Evolutionary conservation across 768 basidiomycete genomes (phyloP).

Genomic region (Macrolepiota albuminosa): DNA sequence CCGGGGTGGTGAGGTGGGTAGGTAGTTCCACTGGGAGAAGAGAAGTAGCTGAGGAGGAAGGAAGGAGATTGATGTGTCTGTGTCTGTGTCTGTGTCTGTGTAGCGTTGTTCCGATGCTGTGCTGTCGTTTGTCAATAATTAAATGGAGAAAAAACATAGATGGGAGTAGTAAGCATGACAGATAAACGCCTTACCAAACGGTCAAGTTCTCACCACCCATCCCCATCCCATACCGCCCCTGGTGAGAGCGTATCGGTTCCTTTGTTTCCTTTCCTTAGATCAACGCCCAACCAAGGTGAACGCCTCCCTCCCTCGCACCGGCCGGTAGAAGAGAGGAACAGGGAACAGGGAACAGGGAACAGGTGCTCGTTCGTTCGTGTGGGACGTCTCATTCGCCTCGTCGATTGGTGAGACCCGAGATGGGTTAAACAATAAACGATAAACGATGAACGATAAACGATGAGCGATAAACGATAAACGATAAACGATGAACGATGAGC

Average conservation of each 20-base stretch:
- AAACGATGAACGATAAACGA: slow-evolving; percentile 19
- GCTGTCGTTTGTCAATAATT: slow-evolving; percentile 18
- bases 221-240: no score
- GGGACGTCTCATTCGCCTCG: slow-evolving; percentile 21
- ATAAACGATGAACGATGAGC: no score
- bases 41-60: slow-evolving; percentile 26
- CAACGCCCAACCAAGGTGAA: slow-evolving; percentile 31
- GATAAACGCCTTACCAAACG: slow-evolving; percentile 26
- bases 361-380: slow-evolving; percentile 20
- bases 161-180: no score
- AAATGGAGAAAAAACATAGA: no score
- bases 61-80: slow-evolving; percentile 33
- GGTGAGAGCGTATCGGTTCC: slow-evolving; percentile 30
- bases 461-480: no score
- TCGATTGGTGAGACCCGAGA: slow-evolving; percentile 37
- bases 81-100: slow-evolving; percentile 21
- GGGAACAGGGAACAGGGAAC: no score
- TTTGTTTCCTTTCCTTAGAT: slow-evolving; percentile 23
- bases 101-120: slow-evolving; percentile 37
- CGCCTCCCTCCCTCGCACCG: slow-evolving; percentile 33
- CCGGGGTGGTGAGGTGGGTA: slow-evolving; percentile 13
- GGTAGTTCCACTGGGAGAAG: slow-evolving; percentile 37
- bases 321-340: slow-evolving; percentile 25
- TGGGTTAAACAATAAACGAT: no score
- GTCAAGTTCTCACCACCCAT: slow-evolving; percentile 36